phyloP scores from a whole-genome alignment of 371 early-diverging fungal genomes.

The Mucor racemosus region DNA sequence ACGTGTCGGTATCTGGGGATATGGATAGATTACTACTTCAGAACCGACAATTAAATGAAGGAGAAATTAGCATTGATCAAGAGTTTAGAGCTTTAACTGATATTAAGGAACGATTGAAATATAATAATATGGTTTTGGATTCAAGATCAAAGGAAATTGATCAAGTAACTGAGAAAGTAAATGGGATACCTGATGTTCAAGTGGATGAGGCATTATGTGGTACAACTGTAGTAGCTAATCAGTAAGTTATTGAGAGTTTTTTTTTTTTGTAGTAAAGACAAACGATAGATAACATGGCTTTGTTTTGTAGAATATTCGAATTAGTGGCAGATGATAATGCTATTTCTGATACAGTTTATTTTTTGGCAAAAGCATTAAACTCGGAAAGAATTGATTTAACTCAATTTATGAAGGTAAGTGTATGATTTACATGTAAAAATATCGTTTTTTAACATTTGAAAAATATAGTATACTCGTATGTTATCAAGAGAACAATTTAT shows the following conservation, averaged over 20 bases:
- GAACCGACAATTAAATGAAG: slow-evolving; percentile 69
- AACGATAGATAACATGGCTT: no score
- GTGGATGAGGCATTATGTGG: slow-evolving; percentile 74
- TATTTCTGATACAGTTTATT: slow-evolving; percentile 89
- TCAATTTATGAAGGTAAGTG: slow-evolving; percentile 71
- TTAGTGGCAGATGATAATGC: slow-evolving; percentile 89
- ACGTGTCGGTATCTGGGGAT: slow-evolving; percentile 51
- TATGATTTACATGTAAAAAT: not conserved
- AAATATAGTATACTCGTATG: slow-evolving; percentile 67
- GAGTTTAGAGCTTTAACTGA: slow-evolving; percentile 59
- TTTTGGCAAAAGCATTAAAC: slow-evolving; percentile 78
- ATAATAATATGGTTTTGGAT: slow-evolving; percentile 67
- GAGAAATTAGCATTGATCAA: slow-evolving; percentile 64
- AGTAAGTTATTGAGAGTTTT: slow-evolving; percentile 56
- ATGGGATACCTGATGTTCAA: slow-evolving; percentile 64
- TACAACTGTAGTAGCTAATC: slow-evolving; percentile 76
- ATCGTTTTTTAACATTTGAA: not conserved
- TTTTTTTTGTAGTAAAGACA: no score
- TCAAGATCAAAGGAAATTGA: slow-evolving; percentile 60
- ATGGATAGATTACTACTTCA: slow-evolving; percentile 60
- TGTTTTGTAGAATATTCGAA: slow-evolving; percentile 69
- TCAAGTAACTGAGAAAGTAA: slow-evolving; percentile 53
- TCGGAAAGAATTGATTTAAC: slow-evolving; percentile 68
- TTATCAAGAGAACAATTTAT: slow-evolving; percentile 88
- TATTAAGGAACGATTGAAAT: slow-evolving; percentile 56